A percentile compares a stretch with the other conserved stretches of the same genome.
Evolutionary conservation across 1,139 yeast genomes (phyloP).

Genomic region (Candida sanyaensis): DNA sequence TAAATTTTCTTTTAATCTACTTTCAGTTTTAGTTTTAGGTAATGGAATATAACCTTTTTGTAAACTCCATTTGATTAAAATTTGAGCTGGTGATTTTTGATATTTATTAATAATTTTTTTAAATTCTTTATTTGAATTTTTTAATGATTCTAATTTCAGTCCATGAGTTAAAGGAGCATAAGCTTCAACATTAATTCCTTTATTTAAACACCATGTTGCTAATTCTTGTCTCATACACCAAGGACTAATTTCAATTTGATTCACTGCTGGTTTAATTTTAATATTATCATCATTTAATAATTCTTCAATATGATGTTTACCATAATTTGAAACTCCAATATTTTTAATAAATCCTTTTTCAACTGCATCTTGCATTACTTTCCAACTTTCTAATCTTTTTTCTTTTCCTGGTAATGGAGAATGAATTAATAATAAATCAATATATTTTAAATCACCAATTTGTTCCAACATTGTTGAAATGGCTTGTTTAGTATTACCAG

Average conservation of each 20-base stretch:
- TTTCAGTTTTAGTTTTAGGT: constrained; percentile 33
- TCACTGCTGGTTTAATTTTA: constrained; percentile 55
- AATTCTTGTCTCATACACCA: constrained; percentile 73
- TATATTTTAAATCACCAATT: constrained; percentile 41
- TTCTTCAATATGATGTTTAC: constrained; percentile 61
- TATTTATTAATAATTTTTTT: constrained; percentile 26
- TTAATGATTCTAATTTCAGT: constrained; percentile 19
- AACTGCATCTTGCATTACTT: constrained; percentile 68
- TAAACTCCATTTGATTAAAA: constrained; percentile 39
- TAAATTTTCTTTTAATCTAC: constrained; percentile 34
- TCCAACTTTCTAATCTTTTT: constrained; percentile 55
- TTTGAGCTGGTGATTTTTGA: constrained; percentile 29
- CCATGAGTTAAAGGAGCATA: constrained; percentile 45
- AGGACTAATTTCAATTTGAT: constrained; percentile 74
- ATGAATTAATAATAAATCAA: constrained; percentile 58
- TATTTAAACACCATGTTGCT: constrained; percentile 50
- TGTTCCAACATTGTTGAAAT: constrained; percentile 28
- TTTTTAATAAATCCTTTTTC: constrained; percentile 53
- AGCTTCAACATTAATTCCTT: constrained; percentile 37
- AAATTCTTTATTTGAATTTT: constrained; percentile 6
- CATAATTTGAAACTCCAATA: constrained; percentile 74
- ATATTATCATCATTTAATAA: constrained; percentile 54
- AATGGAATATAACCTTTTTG: constrained; percentile 46
- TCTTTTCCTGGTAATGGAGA: constrained; percentile 58
- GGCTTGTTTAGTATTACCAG: constrained; percentile 23